Conservation (phyloP, 108 stramenopile species). For the Cyclostephanos tholiformis region DNA sequence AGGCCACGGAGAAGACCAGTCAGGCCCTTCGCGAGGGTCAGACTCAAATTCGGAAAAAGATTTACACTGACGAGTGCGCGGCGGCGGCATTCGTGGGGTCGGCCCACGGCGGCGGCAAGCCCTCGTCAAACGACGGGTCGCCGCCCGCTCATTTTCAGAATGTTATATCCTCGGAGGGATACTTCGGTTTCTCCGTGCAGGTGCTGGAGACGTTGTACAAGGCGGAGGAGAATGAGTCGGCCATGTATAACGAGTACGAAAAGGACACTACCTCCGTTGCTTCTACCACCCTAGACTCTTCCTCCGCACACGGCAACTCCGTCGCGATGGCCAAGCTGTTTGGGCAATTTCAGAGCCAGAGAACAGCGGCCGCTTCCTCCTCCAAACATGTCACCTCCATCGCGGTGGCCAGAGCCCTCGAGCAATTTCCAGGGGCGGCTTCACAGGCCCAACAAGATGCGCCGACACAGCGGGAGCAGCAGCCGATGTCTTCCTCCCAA, state of each 20-base stretch:
- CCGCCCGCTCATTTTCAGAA: no score
- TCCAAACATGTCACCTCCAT: neutral
- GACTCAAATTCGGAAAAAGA: slow-evolving; percentile 33
- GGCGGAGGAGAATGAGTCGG: slow-evolving; percentile 20
- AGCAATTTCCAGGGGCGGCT: slow-evolving; percentile 23
- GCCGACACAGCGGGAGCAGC: slow-evolving; percentile 3
- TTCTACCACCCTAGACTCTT: no score
- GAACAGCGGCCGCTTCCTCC: neutral
- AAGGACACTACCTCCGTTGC: no score
- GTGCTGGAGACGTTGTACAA: slow-evolving; percentile 34
- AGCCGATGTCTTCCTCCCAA: neutral
- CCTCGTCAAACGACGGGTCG: no score
- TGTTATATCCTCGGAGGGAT: slow-evolving; percentile 27
- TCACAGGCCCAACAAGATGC: neutral
- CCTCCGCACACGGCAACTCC: neutral
- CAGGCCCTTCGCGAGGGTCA: slow-evolving; percentile 47
- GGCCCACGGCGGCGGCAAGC: no score
- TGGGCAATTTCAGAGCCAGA: slow-evolving; percentile 3
- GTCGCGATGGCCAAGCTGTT: slow-evolving; percentile 21
- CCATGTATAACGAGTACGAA: no score
- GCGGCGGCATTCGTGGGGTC: no score
- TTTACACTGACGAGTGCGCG: slow-evolving; percentile 14
- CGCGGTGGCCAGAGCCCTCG: slow-evolving; percentile 30
- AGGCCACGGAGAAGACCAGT: slow-evolving; percentile 44
- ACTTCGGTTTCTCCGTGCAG: slow-evolving; percentile 27